A percentile compares a stretch with the other conserved stretches of the same genome.
Conservation (phyloP, 2,329 filamentous ascomycete genomes). For the Trichoderma sp. region DNA sequence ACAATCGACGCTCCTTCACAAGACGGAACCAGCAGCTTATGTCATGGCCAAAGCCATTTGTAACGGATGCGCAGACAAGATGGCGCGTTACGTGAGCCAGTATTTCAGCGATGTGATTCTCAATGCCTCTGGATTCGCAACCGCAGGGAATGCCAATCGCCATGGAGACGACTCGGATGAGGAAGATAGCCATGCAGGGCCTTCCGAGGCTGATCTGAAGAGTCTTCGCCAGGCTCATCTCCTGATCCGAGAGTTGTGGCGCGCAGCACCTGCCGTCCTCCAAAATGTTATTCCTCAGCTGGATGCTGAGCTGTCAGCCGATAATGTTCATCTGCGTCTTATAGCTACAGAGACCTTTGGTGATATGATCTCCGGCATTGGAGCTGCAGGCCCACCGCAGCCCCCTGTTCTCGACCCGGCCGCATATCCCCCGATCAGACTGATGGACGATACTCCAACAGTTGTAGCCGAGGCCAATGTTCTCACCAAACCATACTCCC, state of each 20-base stretch:
- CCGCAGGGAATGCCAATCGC: conserved; percentile 60
- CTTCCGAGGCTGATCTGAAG: conserved; percentile 81
- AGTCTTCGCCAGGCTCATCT: conserved; percentile 89
- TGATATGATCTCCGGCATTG: conserved; percentile 92
- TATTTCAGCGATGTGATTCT: conserved; percentile 98
- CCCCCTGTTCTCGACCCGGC: conserved; percentile 74
- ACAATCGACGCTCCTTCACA: conserved; percentile 81
- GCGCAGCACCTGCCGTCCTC: conserved; percentile 83
- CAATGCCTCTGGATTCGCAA: conserved; percentile 70
- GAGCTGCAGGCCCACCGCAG: conserved; percentile 82
- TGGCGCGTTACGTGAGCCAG: conserved; percentile 91
- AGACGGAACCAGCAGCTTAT: conserved; percentile 89
- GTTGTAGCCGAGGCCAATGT: conserved; percentile 59
- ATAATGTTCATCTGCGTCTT: conserved; percentile 82
- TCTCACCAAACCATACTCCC: conserved; percentile 80
- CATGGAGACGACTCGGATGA: conserved; percentile 67
- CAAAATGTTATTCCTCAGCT: conserved; percentile 93
- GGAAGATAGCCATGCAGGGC: conserved; percentile 61
- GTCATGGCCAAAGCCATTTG: conserved; percentile 96
- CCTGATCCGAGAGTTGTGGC: conserved; percentile 89
- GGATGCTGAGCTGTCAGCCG: conserved; percentile 87
- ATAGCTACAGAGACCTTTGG: conserved; percentile 93
- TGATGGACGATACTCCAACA: conserved; percentile 57
- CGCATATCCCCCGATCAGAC: conserved; percentile 77
- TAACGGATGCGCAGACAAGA: conserved; percentile 85